A percentile compares a stretch with the other conserved stretches of the same genome.
phyloP scores from a whole-genome alignment of 2,329 filamentous ascomycete genomes.

The Aspergillus sp. region DNA sequence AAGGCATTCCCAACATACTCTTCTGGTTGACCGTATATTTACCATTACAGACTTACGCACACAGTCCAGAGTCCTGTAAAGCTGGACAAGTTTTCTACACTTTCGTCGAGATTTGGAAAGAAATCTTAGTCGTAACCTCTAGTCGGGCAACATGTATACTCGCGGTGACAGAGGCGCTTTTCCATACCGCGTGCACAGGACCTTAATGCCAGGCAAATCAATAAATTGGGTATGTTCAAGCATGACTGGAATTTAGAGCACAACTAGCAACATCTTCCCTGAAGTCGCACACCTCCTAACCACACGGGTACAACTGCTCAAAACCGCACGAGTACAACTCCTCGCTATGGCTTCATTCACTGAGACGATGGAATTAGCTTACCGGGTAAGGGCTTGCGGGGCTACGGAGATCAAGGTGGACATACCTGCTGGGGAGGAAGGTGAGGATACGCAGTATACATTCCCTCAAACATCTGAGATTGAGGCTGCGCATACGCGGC shows the following conservation, averaged over 20 bases:
- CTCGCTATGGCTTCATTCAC: not conserved
- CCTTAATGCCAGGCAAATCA: not conserved
- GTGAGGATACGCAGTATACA: conserved; percentile 76
- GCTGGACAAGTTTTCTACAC: conserved; percentile 68
- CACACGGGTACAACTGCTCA: not conserved
- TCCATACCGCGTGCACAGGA: not conserved
- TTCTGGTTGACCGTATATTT: conserved; percentile 18
- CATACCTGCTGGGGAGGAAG: conserved; percentile 84
- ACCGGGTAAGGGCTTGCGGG: not conserved
- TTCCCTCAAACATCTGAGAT: conserved; percentile 77
- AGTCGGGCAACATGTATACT: not conserved
- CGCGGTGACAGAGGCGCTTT: not conserved
- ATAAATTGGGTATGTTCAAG: conserved; percentile 9
- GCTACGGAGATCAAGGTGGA: not conserved
- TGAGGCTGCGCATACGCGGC: conserved; percentile 77
- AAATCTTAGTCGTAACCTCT: conserved; percentile 37
- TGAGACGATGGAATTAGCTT: not conserved
- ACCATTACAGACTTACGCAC: conserved; percentile 62
- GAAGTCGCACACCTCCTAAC: not conserved
- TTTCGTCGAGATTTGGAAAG: conserved; percentile 77
- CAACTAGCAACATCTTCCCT: not conserved
- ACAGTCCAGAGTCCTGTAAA: conserved; percentile 63
- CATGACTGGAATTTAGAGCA: conserved; percentile 2
- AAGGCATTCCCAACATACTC: conserved; percentile 34
- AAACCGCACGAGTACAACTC: not conserved